Evolutionary conservation across 768 basidiomycete genomes (phyloP).

Genomic region (Lactifluus hygrophoroides): DNA sequence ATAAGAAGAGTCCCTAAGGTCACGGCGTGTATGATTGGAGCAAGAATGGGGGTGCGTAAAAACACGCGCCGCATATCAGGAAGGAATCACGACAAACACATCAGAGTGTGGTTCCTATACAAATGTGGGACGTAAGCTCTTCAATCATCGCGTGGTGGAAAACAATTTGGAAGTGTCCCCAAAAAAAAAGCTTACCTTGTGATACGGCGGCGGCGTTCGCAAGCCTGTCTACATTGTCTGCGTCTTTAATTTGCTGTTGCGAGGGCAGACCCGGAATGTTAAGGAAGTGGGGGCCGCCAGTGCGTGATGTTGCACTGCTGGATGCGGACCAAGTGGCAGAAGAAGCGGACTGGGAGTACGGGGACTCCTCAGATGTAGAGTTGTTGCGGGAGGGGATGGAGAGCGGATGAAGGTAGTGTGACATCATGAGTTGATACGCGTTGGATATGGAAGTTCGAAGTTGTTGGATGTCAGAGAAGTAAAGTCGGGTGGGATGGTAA

Average conservation of each 20-base stretch:
- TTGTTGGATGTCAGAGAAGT: background rate
- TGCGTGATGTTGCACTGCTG: background rate
- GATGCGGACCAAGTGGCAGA: background rate
- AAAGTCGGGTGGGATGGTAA: background rate
- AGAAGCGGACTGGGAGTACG: background rate
- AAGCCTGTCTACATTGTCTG: conserved; percentile 6
- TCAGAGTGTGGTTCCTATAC: background rate
- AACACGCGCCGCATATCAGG: background rate
- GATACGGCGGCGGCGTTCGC: conserved; percentile 4
- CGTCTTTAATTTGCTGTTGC: conserved; percentile 8
- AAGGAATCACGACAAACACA: background rate
- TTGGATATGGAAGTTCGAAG: background rate
- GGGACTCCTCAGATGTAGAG: background rate
- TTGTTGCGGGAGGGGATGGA: conserved; percentile 7
- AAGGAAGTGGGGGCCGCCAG: background rate
- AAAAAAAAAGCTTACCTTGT: background rate
- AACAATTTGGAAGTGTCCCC: background rate
- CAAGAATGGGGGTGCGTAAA: background rate
- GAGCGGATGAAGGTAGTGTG: background rate
- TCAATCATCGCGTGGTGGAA: background rate
- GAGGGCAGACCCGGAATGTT: background rate
- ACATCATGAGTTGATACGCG: background rate
- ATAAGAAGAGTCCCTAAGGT: background rate
- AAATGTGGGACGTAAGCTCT: no score
- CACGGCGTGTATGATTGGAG: background rate